Conservation (phyloP, 495 filamentous ascomycete species). For the Glutinoglossum americanum region DNA sequence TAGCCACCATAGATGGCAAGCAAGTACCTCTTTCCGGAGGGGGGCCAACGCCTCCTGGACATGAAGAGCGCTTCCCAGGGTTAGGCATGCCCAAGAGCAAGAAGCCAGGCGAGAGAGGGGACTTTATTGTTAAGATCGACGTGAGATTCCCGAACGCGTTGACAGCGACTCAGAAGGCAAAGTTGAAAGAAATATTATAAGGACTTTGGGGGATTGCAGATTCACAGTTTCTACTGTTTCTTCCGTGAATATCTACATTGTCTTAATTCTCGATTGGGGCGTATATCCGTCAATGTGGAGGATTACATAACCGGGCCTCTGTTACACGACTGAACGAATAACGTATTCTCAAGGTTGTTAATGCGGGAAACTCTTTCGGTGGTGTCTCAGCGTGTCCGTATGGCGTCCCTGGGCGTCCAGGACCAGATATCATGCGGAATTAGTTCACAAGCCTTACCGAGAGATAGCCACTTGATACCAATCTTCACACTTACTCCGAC, state of each 20-base stretch:
- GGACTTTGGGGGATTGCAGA: neutral
- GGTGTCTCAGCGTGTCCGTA: neutral
- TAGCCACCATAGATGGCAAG: constrained; percentile 87
- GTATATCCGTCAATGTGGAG: neutral
- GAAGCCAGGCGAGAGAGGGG: constrained; percentile 61
- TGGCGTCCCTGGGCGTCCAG: neutral
- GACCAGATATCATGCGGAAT: neutral
- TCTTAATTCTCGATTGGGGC: neutral
- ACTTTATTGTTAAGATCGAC: constrained; percentile 75
- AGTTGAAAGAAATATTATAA: constrained; percentile 54
- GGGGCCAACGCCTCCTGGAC: constrained; percentile 69
- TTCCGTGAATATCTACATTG: neutral
- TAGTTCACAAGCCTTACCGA: neutral
- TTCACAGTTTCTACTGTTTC: neutral
- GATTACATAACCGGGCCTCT: neutral
- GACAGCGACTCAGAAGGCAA: constrained; percentile 50
- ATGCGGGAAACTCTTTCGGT: neutral
- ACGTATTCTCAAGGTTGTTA: neutral
- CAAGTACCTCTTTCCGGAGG: constrained; percentile 49
- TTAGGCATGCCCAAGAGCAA: constrained; percentile 86
- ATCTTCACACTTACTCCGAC: too few relatives aligned
- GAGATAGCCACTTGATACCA: too few relatives aligned
- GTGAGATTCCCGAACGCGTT: constrained; percentile 72
- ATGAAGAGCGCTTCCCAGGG: constrained; percentile 56
- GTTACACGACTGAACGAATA: neutral